Evolutionary conservation across 805 yeast species (phyloP), one percentile per base, ranked within the genome.

Genomic region (Torulaspora franciscae): DNA sequence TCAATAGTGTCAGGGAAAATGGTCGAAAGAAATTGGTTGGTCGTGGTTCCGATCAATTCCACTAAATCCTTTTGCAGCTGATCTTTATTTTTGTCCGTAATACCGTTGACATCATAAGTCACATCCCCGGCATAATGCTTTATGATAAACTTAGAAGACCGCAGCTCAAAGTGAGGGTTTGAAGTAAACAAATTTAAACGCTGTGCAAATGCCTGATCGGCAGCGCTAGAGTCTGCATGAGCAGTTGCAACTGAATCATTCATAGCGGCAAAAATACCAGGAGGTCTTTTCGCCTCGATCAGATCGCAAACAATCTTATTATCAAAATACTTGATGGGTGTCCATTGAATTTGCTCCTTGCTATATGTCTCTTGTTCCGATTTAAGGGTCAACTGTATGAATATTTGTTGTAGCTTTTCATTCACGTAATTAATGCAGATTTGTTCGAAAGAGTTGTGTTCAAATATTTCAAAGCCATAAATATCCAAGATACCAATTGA

Each of bases 51-150:
- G 40, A 93, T 70, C 59, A 93, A 68, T 54, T 90, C 93, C 47
- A 89, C 74, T 58, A 93, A 71, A 68, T 90, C 97, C 62, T 86
- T 84, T 66, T 87, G 80, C 76, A 93, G 74, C 57, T 86, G 91
- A 65, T 93, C 99, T 67, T 93, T 93, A 66, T 93, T 93, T 67
- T 93, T 93, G 66, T 93, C 98, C 2, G 99, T 93, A 86, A 93
- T 89, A 6, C 85, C 84, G 25, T 74, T 70, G 42, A 90, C 81
- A 51, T 90, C 96, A 62, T 93, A 93, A 9, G 89, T 85, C 38
- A 93, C 99, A 69, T 93, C 99, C 62, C 99, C 99, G 17, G 99
- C 99, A 70, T 93, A 93, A 68, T 93, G 99, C 69, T 87, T 90
- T 60, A 93, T 80, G 44, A 93, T 71, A 55, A 93, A 93, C 65